phyloP scores from a whole-genome alignment of 805 yeast genomes.

The Wickerhamiella sorbophila region DNA sequence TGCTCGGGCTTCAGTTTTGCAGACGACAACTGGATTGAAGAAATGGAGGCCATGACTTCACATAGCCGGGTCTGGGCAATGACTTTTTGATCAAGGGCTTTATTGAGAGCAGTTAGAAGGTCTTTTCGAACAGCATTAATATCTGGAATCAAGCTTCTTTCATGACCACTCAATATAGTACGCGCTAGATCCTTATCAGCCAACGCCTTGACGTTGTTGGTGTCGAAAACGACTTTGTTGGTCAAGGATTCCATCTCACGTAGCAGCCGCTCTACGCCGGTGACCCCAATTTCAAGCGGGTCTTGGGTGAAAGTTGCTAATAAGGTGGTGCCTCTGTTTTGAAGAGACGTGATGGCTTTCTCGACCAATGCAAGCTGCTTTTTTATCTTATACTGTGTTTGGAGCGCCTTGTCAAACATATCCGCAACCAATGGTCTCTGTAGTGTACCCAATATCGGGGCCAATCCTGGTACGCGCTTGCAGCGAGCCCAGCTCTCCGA shows the following conservation, averaged over 20 bases:
- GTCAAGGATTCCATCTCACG: conserved; percentile 15
- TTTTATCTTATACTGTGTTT: conserved; percentile 5
- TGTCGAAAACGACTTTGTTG: conserved; percentile 11
- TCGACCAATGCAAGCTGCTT: conserved; percentile 7
- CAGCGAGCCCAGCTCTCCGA: conserved; percentile 9
- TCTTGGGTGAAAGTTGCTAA: background rate
- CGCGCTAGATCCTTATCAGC: background rate
- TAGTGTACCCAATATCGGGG: conserved; percentile 1
- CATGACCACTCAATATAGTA: conserved; percentile 16
- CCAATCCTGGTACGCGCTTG: conserved; percentile 7
- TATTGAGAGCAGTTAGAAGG: conserved; percentile 8
- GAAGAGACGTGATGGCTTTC: background rate
- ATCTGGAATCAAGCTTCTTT: conserved; percentile 21
- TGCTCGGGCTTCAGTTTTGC: conserved; percentile 20
- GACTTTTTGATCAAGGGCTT: background rate
- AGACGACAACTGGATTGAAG: conserved; percentile 21
- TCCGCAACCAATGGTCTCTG: background rate
- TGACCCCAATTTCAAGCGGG: background rate
- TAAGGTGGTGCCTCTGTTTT: background rate
- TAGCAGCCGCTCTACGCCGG: background rate
- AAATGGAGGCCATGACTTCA: conserved; percentile 12
- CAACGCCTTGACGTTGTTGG: conserved; percentile 1
- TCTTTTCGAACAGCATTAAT: conserved; percentile 16
- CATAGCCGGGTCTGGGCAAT: conserved; percentile 6
- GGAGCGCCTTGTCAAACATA: background rate